Conservation (phyloP, 1,284 basidiomycete species). For the Ustilago sp. region DNA sequence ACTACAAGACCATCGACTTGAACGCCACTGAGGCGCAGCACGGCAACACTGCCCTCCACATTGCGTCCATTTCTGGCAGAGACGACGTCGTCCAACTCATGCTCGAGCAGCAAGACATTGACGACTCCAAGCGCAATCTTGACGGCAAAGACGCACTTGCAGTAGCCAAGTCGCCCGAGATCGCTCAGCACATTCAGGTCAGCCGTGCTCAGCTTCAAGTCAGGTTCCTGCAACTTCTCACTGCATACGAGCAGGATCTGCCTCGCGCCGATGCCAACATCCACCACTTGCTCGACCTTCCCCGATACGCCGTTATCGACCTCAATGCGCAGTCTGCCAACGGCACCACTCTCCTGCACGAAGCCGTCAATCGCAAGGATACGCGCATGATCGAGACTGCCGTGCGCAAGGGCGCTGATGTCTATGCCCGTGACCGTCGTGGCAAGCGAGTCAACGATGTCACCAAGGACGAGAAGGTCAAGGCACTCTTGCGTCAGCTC, state of each 20-base stretch:
- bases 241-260: slow-evolving; percentile 66
- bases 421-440: slow-evolving; percentile 84
- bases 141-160: slow-evolving; percentile 81
- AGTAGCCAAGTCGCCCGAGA: slow-evolving; percentile 75
- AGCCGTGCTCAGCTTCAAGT: slow-evolving; percentile 80
- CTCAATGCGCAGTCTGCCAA: slow-evolving; percentile 51
- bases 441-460: slow-evolving; percentile 82
- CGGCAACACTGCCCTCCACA: slow-evolving; percentile 85
- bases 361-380: slow-evolving; percentile 86
- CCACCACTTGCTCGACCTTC: slow-evolving; percentile 49
- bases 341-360: slow-evolving; percentile 81
- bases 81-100: slow-evolving; percentile 76
- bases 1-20: slow-evolving; percentile 75
- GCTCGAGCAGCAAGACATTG: slow-evolving; percentile 75
- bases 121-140: slow-evolving; percentile 82
- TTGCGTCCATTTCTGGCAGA: slow-evolving; percentile 84
- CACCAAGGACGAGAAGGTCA: slow-evolving; percentile 80
- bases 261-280: slow-evolving; percentile 73
- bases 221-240: slow-evolving; percentile 79
- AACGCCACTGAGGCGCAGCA: slow-evolving; percentile 64
- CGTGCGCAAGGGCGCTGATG: slow-evolving; percentile 86
- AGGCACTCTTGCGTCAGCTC: slow-evolving; percentile 83
- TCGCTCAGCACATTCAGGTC: slow-evolving; percentile 83
- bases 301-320: slow-evolving; percentile 57
- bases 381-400: slow-evolving; percentile 84